These are phyloP conservation scores for Calonectria pauciramosa DNA, from an alignment of 2,329 filamentous ascomycete genomes.

Conservation along the genomic window DNA sequence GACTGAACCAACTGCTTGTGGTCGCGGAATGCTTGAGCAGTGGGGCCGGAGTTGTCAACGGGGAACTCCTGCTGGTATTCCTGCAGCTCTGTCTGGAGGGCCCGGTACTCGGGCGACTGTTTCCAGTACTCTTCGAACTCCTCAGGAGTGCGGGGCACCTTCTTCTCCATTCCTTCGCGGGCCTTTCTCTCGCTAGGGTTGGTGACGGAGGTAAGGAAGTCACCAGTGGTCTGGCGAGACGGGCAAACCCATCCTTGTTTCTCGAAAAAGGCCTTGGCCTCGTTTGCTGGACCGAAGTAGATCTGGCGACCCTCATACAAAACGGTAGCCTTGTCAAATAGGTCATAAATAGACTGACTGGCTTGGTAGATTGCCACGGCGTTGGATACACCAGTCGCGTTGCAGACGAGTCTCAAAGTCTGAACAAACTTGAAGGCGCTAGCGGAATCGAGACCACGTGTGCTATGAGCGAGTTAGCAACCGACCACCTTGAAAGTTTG, in stretches of 20 bases:
- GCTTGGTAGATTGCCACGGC: constrained; percentile 82
- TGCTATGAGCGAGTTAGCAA: constrained; percentile 52
- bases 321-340: constrained; percentile 82
- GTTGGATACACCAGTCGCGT: constrained; percentile 73
- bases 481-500: too few relatives aligned
- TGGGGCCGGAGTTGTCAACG: constrained; percentile 50
- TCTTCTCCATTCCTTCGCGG: constrained; percentile 69
- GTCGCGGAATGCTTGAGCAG: constrained; percentile 52
- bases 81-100: constrained; percentile 62
- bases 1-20: constrained; percentile 61
- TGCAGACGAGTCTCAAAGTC: constrained; percentile 73
- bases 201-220: constrained; percentile 79
- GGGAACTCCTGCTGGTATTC: constrained; percentile 62
- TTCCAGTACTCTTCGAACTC: constrained; percentile 72
- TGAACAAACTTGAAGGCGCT: constrained; percentile 82
- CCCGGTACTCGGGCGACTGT: constrained; percentile 59
- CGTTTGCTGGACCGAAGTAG: constrained; percentile 75
- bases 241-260: constrained; percentile 78
- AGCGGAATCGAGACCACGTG: constrained; percentile 79
- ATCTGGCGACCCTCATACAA: constrained; percentile 85
- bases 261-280: constrained; percentile 76
- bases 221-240: constrained; percentile 74
- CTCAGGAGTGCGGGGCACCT: constrained; percentile 76
- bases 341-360: constrained; percentile 76
- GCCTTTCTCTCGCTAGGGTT: constrained; percentile 72